These are phyloP conservation scores for Naganishia kalamii DNA, from an alignment of 768 basidiomycete species.

Conservation along the genomic window DNA sequence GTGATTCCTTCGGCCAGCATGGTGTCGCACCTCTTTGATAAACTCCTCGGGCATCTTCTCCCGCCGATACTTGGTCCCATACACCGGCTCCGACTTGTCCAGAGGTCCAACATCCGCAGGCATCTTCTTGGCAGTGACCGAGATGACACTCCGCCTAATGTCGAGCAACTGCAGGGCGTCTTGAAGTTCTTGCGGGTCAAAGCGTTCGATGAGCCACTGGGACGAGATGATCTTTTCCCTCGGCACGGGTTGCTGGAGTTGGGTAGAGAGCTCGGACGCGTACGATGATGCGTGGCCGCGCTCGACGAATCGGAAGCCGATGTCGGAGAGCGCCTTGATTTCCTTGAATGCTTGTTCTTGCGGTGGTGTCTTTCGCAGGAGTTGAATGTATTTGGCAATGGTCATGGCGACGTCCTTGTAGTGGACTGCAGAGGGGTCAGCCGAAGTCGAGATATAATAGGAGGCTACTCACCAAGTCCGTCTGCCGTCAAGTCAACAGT, in stretches of 20 bases:
- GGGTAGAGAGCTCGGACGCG: slow-evolving; percentile 66
- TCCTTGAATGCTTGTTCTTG: slow-evolving; percentile 67
- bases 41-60: slow-evolving; percentile 54
- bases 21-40: slow-evolving; percentile 44
- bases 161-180: slow-evolving; percentile 63
- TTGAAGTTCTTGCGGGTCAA: slow-evolving; percentile 53
- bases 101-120: slow-evolving; percentile 56
- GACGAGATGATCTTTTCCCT: slow-evolving; percentile 66
- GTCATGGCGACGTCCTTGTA: slow-evolving; percentile 65
- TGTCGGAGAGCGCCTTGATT: slow-evolving; percentile 61
- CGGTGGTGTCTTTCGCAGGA: slow-evolving; percentile 46
- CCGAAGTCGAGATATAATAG: neutral
- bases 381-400: slow-evolving; percentile 64
- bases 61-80: slow-evolving; percentile 81
- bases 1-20: slow-evolving; percentile 44
- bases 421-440: slow-evolving; percentile 54
- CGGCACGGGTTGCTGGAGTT: slow-evolving; percentile 75
- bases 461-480: slow-evolving; percentile 65
- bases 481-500: slow-evolving; percentile 71
- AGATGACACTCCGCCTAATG: slow-evolving; percentile 60
- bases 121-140: slow-evolving; percentile 71
- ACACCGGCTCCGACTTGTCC: slow-evolving; percentile 69
- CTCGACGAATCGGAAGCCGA: slow-evolving; percentile 79
- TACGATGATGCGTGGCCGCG: slow-evolving; percentile 74
- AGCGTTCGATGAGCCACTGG: slow-evolving; percentile 66